Evolutionary conservation across 352 stramenopile genomes (phyloP), one percentile per base, ranked within the genome.

Genomic region (Globisporangium middletonii): DNA sequence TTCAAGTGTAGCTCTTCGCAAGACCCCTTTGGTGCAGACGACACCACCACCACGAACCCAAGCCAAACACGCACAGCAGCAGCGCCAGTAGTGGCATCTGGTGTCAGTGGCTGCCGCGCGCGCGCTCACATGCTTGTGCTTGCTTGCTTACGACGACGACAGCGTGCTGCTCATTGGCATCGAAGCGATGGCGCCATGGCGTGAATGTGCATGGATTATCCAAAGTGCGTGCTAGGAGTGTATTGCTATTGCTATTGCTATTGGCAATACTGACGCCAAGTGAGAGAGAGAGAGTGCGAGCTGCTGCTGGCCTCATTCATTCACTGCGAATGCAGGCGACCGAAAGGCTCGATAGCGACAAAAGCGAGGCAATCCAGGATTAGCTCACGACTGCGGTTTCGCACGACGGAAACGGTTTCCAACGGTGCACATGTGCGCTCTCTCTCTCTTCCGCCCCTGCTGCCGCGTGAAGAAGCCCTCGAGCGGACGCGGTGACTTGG

Each of bases 381-480:
- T 44, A 53, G 49, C 49, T 41, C 30, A 28, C 53, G 30, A 28
- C 4, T 30, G 37, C 53, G 11, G 53, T 50, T 58, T 58, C 53
- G 49, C 28, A 30, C 23, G 53, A 38, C 46, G 28, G 38, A 47
- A 28, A 16, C 16, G 13, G 19, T 16, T 48, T 43, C 19, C 30
- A 38, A 38, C 33, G 33, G 23, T 23, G 23, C 23, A 23, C 35
- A 41, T 41, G 35, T 16, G 41, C 41, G 4, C 41, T 45, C 50
- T 38, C 11, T 53, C 23, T 15, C 16, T 50, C 53, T 58, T 58
- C 53, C 53, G 53, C 43, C 53, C 53, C 48, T 19, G 1, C 23
- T 26, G 48, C 48, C 44, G 19, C 44, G n/a, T 28, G 44, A 26
- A 28, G n/a, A 48, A 23, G 33, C 33, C 6, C 33, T 38, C 33